Evolutionary conservation across 148 eudicot species (phyloP).

Genomic region (Cornus controversa): DNA sequence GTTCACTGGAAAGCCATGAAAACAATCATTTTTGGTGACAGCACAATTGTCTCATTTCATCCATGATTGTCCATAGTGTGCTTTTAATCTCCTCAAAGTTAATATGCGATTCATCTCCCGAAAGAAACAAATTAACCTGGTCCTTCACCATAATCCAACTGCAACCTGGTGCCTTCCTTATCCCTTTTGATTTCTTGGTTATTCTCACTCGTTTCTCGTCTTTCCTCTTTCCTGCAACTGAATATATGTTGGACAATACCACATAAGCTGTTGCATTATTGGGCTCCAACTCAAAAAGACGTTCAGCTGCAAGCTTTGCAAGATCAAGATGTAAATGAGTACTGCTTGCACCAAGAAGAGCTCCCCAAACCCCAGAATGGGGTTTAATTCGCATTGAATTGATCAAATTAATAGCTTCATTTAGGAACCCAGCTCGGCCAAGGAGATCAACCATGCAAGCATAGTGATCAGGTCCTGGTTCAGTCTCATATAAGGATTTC

Average conservation of each 20-base stretch:
- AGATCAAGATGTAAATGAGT: slow-evolving; percentile 49
- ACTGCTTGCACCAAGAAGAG: slow-evolving; percentile 63
- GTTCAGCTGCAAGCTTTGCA: slow-evolving; percentile 57
- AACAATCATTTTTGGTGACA: background rate
- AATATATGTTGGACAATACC: slow-evolving; percentile 52
- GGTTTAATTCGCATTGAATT: slow-evolving; percentile 53
- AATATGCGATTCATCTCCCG: slow-evolving; percentile 43
- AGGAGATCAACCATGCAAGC: slow-evolving; percentile 73
- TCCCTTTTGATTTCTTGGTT: slow-evolving; percentile 39
- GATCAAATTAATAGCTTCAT: slow-evolving; percentile 51
- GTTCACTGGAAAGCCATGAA: background rate
- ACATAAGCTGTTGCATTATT: slow-evolving; percentile 54
- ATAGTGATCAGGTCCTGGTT: slow-evolving; percentile 61
- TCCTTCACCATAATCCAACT: slow-evolving; percentile 60
- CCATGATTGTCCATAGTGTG: slow-evolving; percentile 19
- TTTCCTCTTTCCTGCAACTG: slow-evolving; percentile 31
- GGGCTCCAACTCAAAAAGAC: slow-evolving; percentile 47
- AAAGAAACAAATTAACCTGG: slow-evolving; percentile 28
- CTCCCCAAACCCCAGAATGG: slow-evolving; percentile 69
- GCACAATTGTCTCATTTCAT: slow-evolving; percentile 31
- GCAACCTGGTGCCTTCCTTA: slow-evolving; percentile 54
- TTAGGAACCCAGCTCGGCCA: slow-evolving; percentile 58
- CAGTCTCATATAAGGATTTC: slow-evolving; percentile 35
- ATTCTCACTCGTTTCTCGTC: slow-evolving; percentile 46
- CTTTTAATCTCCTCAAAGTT: slow-evolving; percentile 29